Conservation (phyloP, 495 filamentous ascomycete genomes). For the Pyronema domesticum region DNA sequence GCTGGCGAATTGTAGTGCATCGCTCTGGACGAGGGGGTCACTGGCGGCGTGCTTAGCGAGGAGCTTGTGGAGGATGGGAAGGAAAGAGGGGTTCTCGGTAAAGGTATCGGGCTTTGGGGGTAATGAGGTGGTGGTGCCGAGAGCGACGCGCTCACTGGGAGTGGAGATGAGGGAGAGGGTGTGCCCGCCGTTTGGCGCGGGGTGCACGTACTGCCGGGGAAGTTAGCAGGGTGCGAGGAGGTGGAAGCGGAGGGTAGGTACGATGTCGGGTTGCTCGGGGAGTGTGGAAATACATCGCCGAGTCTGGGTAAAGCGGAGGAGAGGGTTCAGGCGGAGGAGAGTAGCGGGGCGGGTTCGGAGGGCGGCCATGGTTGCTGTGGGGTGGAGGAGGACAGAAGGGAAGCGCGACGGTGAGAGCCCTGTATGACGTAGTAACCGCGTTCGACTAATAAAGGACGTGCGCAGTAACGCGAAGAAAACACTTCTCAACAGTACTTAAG, state of each 20-base stretch:
- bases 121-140: slow-evolving; percentile 53
- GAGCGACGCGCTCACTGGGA: slow-evolving; percentile 46
- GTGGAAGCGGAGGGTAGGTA: slow-evolving; percentile 11
- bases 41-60: slow-evolving; percentile 47
- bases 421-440: no score
- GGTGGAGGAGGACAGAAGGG: no score
- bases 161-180: slow-evolving; percentile 59
- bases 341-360: no score
- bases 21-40: slow-evolving; percentile 54
- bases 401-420: no score
- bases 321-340: no score
- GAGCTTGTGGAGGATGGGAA: slow-evolving; percentile 55
- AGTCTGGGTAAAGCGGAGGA: no score
- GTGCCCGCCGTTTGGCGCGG: slow-evolving; percentile 28
- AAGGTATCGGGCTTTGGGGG: slow-evolving; percentile 66
- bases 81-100: slow-evolving; percentile 57
- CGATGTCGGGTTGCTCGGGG: slow-evolving; percentile 36
- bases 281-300: slow-evolving; percentile 32
- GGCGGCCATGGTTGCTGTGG: no score
- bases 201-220: slow-evolving; percentile 53
- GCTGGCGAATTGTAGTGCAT: slow-evolving; percentile 65
- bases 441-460: no score
- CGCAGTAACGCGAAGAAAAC: no score
- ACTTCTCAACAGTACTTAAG: no score
- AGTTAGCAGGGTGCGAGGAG: slow-evolving; percentile 11